Base-by-base conservation (phyloP, 2,329 filamentous ascomycete species). In the Aspergillus sp. region DNA sequence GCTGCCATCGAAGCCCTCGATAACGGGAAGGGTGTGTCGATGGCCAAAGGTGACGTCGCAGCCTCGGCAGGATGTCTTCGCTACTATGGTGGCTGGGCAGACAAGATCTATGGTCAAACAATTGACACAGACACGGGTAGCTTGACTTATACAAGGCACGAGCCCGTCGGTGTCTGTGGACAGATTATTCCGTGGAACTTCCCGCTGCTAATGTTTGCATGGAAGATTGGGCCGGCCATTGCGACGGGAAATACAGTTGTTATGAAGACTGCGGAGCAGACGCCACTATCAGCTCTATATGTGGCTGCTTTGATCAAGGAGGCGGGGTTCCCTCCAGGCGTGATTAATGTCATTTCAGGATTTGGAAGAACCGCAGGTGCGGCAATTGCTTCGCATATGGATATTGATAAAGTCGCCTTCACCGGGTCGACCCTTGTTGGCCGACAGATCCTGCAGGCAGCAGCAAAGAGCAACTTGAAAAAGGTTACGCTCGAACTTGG, bases 181-280 rank as follows among this genome's bases (percentile, higher is more conserved):
- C 89, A 92, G 75, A 91, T 92, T 72, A 91, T 91, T 68, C 89
- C 89, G 64, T 90, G 88, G 88, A 91, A 91, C 82, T 91, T 90
- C 79, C 89, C 89, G 88, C 78, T 92, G 48, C 83, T 90, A 73
- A 91, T 91, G 89, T 82, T 81, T 87, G 66, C 88, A 51, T 93
- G 89, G 89, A 93, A 93, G 83, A 78, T 91, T 0, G 89, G 87
- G 13, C 89, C 89, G n/a, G 84, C 84, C 13, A 64, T 87, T 13
- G 83, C 83, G 2, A 77, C 78, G 52, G 83, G 83, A 40, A 86
- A 86, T 66, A 82, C 82, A 1, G 71, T 86, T 13, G 77, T 87
- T 15, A 70, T 87, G 22, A 87, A 87, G 73, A 79, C 83, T 4
- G 83, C 84, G 4, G 84, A 87, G 66, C 83, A 86, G 70, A 86